phyloP scores from a whole-genome alignment of 2,329 filamentous ascomycete species.

The Sarocladiaceae sp. region DNA sequence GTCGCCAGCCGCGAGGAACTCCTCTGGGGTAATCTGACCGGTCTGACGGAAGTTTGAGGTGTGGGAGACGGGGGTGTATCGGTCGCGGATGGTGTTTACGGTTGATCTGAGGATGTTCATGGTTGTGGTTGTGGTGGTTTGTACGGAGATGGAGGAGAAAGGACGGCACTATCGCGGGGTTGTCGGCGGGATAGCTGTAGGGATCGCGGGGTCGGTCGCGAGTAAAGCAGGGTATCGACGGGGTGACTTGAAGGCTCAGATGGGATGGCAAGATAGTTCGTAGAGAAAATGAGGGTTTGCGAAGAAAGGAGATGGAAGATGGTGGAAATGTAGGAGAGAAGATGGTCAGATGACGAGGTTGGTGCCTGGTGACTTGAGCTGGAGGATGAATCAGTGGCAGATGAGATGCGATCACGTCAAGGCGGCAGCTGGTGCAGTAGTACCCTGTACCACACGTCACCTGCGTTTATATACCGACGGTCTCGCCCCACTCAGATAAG shows the following conservation, averaged over 20 bases:
- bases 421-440: conserved; percentile 4
- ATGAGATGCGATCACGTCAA: no score
- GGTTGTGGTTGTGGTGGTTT: not conserved
- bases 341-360: conserved; percentile 1
- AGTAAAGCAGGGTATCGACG: no score
- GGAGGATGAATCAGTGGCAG: no score
- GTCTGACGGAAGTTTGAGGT: conserved; percentile 91
- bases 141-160: not conserved
- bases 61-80: conserved; percentile 80
- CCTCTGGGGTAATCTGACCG: conserved; percentile 93
- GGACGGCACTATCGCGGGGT: conserved; percentile 1
- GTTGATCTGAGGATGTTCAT: conserved; percentile 94
- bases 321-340: not conserved
- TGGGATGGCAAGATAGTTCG: no score
- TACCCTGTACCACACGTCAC: no score
- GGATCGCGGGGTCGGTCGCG: not conserved
- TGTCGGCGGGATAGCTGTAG: not conserved
- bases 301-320: not conserved
- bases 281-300: not conserved
- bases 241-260: no score
- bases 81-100: conserved; percentile 85
- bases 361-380: conserved; percentile 7
- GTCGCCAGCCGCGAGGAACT: conserved; percentile 92
- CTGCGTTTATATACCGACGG: no score
- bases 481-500: no score